These are phyloP conservation scores for Ophiostoma australiae DNA, from an alignment of 2,329 filamentous ascomycete species.

Conservation along the genomic window DNA sequence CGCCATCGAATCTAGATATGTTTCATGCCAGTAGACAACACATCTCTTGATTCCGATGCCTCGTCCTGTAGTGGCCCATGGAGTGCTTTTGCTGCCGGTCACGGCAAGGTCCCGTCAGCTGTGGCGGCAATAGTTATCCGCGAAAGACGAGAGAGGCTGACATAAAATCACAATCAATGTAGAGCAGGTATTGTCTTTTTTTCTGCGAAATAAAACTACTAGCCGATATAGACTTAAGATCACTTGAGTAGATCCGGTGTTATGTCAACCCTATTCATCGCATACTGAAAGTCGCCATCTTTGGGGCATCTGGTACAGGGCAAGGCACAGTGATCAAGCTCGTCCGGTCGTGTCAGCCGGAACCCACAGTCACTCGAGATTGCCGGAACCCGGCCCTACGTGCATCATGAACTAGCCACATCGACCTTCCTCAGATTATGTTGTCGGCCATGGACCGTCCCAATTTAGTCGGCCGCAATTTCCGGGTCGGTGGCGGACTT, in stretches of 20 bases:
- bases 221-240: not conserved
- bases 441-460: not conserved
- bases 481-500: slow-evolving; percentile 29
- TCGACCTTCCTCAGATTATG: not conserved
- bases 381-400: not conserved
- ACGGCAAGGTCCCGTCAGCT: not conserved
- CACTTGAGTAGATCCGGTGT: not conserved
- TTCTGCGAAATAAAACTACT: no score
- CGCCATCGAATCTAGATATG: not conserved
- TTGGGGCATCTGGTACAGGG: not conserved
- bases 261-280: not conserved
- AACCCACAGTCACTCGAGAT: not conserved
- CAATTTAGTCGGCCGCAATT: not conserved
- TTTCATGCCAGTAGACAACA: not conserved
- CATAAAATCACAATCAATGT: not conserved
- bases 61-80: not conserved
- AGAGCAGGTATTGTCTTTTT: no score
- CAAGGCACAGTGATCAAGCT: not conserved
- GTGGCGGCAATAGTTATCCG: not conserved
- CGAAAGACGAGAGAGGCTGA: not conserved
- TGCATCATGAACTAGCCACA: not conserved
- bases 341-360: not conserved
- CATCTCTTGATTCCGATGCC: not conserved
- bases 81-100: not conserved
- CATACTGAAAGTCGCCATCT: not conserved